Evolutionary conservation across 352 stramenopile species (phyloP).

Genomic region (Phytophthora colocasiae): DNA sequence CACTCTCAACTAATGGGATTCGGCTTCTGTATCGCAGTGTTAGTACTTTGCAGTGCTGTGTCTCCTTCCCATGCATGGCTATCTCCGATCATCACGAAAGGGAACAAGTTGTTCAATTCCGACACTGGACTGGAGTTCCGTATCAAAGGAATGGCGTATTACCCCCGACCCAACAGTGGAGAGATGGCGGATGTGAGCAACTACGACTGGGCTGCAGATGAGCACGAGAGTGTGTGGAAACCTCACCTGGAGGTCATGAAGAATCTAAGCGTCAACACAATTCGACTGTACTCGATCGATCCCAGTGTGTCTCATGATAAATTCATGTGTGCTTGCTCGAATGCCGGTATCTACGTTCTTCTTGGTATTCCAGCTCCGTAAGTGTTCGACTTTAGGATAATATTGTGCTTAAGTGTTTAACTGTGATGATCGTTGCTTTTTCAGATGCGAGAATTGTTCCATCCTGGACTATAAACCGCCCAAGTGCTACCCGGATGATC

Average conservation of each 20-base stretch:
- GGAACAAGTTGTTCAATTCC: slow-evolving; percentile 90
- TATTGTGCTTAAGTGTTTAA: not conserved
- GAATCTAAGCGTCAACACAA: slow-evolving; percentile 66
- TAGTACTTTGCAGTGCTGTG: slow-evolving; percentile 11
- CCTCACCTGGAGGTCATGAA: slow-evolving; percentile 60
- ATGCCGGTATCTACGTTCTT: slow-evolving; percentile 78
- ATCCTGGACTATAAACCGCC: slow-evolving; percentile 51
- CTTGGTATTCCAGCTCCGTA: slow-evolving; percentile 64
- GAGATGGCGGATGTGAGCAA: slow-evolving; percentile 57
- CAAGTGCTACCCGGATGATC: slow-evolving; percentile 54
- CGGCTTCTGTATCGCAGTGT: slow-evolving; percentile 9
- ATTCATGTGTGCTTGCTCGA: slow-evolving; percentile 76
- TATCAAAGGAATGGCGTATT: slow-evolving; percentile 77
- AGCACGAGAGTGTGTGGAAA: slow-evolving; percentile 62
- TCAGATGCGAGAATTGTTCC: slow-evolving; percentile 59
- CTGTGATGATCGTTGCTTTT: not conserved
- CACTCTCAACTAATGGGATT: slow-evolving; percentile 17
- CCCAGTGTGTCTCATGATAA: slow-evolving; percentile 72
- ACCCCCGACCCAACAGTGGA: slow-evolving; percentile 68
- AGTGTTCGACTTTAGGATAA: slow-evolving; percentile 3
- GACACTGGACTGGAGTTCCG: slow-evolving; percentile 66
- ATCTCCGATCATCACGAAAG: slow-evolving; percentile 56
- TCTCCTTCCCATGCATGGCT: slow-evolving; percentile 42
- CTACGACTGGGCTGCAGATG: slow-evolving; percentile 74
- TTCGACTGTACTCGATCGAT: slow-evolving; percentile 74